These are phyloP conservation scores for Jackrogersella multiformis DNA, from an alignment of 495 filamentous ascomycete species.

Conservation along the genomic window DNA sequence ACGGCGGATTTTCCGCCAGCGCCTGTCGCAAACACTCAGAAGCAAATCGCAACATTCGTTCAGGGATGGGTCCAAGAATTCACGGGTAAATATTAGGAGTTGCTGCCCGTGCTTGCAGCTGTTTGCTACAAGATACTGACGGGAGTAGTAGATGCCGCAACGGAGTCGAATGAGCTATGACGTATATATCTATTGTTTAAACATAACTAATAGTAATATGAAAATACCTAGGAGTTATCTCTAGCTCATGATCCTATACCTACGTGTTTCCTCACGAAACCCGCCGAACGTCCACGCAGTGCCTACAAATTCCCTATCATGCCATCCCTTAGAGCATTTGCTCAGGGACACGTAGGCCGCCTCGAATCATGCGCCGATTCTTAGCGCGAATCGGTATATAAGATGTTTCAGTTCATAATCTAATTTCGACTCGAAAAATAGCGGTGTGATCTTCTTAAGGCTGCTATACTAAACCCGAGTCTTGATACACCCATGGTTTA, in stretches of 20 bases:
- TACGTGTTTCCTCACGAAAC: not conserved
- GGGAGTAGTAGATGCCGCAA: constrained; percentile 33
- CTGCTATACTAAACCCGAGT: not conserved
- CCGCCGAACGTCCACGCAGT: not conserved
- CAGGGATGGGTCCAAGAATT: constrained; percentile 71
- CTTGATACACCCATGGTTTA: not conserved
- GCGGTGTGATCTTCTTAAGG: not conserved
- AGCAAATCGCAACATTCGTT: constrained; percentile 66
- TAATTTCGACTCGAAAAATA: not conserved
- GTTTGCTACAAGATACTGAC: constrained; percentile 31
- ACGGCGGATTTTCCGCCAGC: constrained; percentile 61
- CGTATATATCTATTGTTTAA: constrained; percentile 17
- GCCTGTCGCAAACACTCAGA: constrained; percentile 63
- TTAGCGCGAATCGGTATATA: not conserved
- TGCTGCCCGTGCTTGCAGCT: constrained; percentile 26
- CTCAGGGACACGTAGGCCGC: not conserved
- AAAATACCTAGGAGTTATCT: constrained; percentile 1
- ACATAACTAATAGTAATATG: constrained; percentile 25
- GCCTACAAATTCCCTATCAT: too few relatives aligned
- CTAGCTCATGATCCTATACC: not conserved
- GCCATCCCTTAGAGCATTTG: not conserved
- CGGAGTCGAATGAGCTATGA: constrained; percentile 36
- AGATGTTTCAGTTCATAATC: not conserved
- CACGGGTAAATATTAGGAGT: constrained; percentile 39
- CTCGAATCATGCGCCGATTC: not conserved